Evolutionary conservation across 1,284 basidiomycete species (phyloP).

Genomic region (Cryptococcus sp.): DNA sequence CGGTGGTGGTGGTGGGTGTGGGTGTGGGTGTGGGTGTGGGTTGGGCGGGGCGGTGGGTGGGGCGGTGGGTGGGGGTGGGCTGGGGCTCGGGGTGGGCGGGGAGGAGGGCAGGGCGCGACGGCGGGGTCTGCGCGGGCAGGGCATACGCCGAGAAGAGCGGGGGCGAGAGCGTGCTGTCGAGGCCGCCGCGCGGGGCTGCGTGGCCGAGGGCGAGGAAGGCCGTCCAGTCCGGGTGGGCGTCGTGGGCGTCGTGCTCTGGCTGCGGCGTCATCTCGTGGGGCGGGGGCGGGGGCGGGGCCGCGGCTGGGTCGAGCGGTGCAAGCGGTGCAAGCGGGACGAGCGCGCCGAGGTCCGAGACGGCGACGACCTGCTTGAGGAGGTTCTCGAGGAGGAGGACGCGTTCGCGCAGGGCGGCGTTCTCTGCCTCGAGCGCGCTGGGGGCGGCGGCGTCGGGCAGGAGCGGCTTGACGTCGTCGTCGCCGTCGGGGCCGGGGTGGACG

Average conservation of each 20-base stretch:
- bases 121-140: constrained; percentile 1
- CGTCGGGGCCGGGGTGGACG: constrained; percentile 16
- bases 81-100: constrained; percentile 5
- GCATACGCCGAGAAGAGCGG: constrained; percentile 12
- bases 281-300: neutral
- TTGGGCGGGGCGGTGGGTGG: neutral
- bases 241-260: neutral
- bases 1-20: constrained; percentile 1
- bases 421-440: constrained; percentile 19
- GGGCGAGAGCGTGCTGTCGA: constrained; percentile 34
- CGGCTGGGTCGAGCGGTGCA: neutral
- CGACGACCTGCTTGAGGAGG: constrained; percentile 44
- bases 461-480: constrained; percentile 29
- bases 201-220: constrained; percentile 13
- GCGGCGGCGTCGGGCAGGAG: constrained; percentile 8
- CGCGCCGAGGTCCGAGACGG: constrained; percentile 29
- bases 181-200: constrained; percentile 13
- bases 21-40: constrained; percentile 1
- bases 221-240: constrained; percentile 17
- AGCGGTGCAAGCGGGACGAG: constrained; percentile 1
- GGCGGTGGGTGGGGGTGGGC: constrained; percentile 5
- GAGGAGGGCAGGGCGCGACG: constrained; percentile 12
- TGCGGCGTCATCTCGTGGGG: neutral
- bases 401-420: constrained; percentile 39
- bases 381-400: constrained; percentile 40